Base-by-base conservation (phyloP, 2,329 filamentous ascomycete genomes). In the Ploettnerulaceae sp. region DNA sequence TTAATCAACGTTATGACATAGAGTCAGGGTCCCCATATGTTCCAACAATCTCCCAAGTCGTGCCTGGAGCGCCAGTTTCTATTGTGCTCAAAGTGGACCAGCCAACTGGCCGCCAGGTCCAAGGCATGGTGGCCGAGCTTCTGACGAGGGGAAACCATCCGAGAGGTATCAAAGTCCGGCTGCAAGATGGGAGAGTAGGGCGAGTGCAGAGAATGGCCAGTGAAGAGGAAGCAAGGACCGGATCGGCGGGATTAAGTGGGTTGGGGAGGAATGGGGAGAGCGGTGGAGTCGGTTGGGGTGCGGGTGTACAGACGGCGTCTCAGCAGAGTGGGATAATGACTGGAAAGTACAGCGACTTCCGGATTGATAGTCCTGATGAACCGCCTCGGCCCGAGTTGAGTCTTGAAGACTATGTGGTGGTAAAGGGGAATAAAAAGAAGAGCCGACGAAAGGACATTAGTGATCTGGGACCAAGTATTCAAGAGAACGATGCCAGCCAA, bases 41-140 rank as follows among this genome's bases (percentile, higher is more conserved):
- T 2, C 61, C 61, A n/a, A 55, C 32, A 1, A 59, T 54, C 7
- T 38, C 51, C 7, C 55, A 61, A 24, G 53, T 64, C 11, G 22
- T 52, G 3, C 34, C 51, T 3, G 57, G 59, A 12, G 51, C 56
- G 15, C 32, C 52, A 5, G 61, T 64, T 7, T 62, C 59, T 1
- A 61, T 64, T 20, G 55, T 64, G 3, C 34, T 64, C 20, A 64
- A 64, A 49, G 32, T 51, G 9, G 61, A 64, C 37, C 61, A 64
- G 44, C 49, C 52, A 20, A 64, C 60, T 8, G 61, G 61, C 1
- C 50, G 42, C n/a, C 53, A 61, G 32, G 57, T 61, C 1, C 53
- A 59, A 36, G 61, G 61, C 7, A 49, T 54, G 3, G 58, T 63
- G 5, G 54, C 45, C 14, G 57, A 64, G 17, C 33, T 64, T 4